Evolutionary conservation across 371 early-diverging fungal genomes (phyloP).

Genomic region (Saksenaea vasiformis): DNA sequence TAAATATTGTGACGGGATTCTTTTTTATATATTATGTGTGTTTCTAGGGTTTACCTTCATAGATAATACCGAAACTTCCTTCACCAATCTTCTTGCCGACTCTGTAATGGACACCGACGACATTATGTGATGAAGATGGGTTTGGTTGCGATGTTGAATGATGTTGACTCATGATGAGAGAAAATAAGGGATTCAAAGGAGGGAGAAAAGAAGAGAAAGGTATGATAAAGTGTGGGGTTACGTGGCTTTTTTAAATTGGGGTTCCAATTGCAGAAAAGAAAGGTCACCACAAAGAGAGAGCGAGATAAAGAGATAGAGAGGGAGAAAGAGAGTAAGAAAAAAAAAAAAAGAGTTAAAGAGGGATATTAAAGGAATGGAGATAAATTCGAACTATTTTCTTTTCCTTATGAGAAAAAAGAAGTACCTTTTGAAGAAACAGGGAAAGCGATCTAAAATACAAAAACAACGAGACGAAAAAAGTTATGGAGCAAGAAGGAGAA

Average conservation of each 20-base stretch:
- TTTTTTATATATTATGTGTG: neutral
- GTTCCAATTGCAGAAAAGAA: neutral
- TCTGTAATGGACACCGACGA: constrained; percentile 88
- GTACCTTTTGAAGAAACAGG: too few species aligned
- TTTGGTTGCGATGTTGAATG: constrained; percentile 17
- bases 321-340: neutral
- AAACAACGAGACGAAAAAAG: neutral
- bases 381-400: too few species aligned
- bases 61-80: constrained; percentile 93
- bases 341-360: too few species aligned
- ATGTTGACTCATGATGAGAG: constrained; percentile 4
- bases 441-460: too few species aligned
- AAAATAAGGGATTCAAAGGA: neutral
- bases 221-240: neutral
- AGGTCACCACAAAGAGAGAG: neutral
- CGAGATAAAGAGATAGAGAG: neutral
- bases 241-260: neutral
- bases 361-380: neutral
- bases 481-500: neutral
- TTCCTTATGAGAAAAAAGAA: too few species aligned
- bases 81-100: constrained; percentile 94
- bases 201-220: neutral
- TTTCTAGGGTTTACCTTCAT: constrained; percentile 90
- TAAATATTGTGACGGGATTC: neutral
- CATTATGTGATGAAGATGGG: constrained; percentile 37